Base-by-base conservation (phyloP, 805 yeast genomes). In the Maudiozyma barnettii region DNA sequence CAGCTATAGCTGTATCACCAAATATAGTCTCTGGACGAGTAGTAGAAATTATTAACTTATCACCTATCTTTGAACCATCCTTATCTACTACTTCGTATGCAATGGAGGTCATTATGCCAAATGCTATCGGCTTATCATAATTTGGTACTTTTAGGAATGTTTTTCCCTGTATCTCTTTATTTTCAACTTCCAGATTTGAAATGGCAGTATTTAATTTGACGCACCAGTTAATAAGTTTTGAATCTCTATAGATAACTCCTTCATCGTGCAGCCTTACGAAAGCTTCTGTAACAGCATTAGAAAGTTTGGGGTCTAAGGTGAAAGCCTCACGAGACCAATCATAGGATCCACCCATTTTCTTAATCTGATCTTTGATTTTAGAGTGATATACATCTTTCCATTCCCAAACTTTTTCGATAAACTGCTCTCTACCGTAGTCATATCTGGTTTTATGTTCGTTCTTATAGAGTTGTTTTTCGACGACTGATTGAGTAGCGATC, bases 21-120 rank as follows among this genome's bases (percentile, higher is more conserved):
- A 93, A 90, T 56, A 93, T 70, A 48, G 99, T 91, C 72, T 91
- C 99, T 37, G 98, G 98, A 78, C 98, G 91, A 39, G 99, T 93
- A 43, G 99, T 91, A 22, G 99, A 97, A 51, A 93, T 95, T 48
- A 90, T 73, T 45, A 91, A 60, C 66, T 75, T 82, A 70, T 91
- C 98, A 53, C 85, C 90, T 8, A 38, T 12, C 21, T 49, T 49
- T 12, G 86, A 77, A 43, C 73, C 84, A 49, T 51, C 49, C 10
- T 87, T 78, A 44, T 73, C 84, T 49, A 82, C 89, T 48, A 91
- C 87, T 49, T 78, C 84, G 67, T 93, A 91, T 14, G 95, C 95
- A 66, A 88, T 87, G 14, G 93, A 84, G 13, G 97, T 90, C 62
- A 93, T 72, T 14, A 85, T 93, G 74, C 99, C 99, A 70, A 91